These are phyloP conservation scores for Aspergillus hancockii DNA, from an alignment of 495 filamentous ascomycete genomes.

Conservation along the genomic window DNA sequence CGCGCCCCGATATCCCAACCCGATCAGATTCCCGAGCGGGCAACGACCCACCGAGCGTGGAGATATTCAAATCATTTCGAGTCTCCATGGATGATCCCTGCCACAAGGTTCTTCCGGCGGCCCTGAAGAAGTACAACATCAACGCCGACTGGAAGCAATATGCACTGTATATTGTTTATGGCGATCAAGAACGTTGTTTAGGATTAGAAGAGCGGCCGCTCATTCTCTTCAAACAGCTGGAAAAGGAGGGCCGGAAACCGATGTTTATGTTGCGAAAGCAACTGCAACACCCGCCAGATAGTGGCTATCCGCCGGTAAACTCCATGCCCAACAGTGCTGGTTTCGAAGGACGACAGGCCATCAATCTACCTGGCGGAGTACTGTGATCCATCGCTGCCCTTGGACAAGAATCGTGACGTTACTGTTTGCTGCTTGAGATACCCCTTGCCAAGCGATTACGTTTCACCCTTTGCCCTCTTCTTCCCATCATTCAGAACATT, in stretches of 20 bases:
- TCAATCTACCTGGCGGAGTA: constrained; percentile 48
- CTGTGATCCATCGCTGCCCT: constrained; percentile 25
- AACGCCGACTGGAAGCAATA: constrained; percentile 96
- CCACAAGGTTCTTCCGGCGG: constrained; percentile 93
- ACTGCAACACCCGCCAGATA: constrained; percentile 34
- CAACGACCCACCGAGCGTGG: constrained; percentile 58
- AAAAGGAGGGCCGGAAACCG: constrained; percentile 93
- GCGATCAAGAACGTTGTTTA: constrained; percentile 93
- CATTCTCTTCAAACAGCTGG: constrained; percentile 94
- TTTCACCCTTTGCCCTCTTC: constrained; percentile 6
- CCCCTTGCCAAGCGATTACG: constrained; percentile 2
- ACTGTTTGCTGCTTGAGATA: constrained; percentile 3
- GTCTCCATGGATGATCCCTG: constrained; percentile 98
- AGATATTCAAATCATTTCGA: constrained; percentile 98
- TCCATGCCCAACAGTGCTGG: constrained; percentile 45
- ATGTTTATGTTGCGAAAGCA: constrained; percentile 96
- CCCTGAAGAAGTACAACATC: constrained; percentile 97
- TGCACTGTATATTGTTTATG: constrained; percentile 95
- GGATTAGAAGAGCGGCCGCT: constrained; percentile 89
- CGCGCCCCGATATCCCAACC: constrained; percentile 38
- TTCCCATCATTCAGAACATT: neutral
- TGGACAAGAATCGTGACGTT: neutral
- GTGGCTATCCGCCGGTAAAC: constrained; percentile 25
- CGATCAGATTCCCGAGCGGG: constrained; percentile 56
- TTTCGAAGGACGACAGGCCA: constrained; percentile 42